Conservation (phyloP, 768 basidiomycete species). For the Tremella mesenterica region DNA sequence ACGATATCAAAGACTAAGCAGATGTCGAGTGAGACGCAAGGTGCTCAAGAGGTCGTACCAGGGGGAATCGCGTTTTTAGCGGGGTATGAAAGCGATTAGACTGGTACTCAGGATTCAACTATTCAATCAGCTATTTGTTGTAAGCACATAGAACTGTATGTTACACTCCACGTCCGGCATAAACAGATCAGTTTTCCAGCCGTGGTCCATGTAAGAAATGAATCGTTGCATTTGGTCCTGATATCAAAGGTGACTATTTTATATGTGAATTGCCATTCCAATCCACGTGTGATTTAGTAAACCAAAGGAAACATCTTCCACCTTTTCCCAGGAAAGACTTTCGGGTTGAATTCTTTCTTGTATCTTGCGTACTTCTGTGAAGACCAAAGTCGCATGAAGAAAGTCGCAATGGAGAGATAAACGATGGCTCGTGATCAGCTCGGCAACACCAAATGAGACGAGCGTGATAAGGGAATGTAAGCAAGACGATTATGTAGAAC, state of each 20-base stretch:
- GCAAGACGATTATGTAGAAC: background rate
- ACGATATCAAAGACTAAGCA: slow-evolving; percentile 21
- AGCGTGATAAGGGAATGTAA: background rate
- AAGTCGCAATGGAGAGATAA: slow-evolving; percentile 58
- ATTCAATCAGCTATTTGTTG: too few species aligned
- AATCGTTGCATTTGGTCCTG: too few species aligned
- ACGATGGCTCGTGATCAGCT: slow-evolving; percentile 44
- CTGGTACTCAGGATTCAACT: background rate
- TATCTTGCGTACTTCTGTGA: slow-evolving; percentile 80
- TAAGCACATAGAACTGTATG: too few species aligned
- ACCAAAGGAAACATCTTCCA: slow-evolving; percentile 36
- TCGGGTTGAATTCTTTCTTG: slow-evolving; percentile 85
- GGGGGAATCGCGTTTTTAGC: slow-evolving; percentile 21
- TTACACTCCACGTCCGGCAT: too few species aligned
- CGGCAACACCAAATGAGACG: background rate
- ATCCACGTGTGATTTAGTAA: slow-evolving; percentile 13
- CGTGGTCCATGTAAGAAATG: too few species aligned
- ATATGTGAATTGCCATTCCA: too few species aligned
- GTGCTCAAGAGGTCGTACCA: background rate
- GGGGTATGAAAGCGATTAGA: slow-evolving; percentile 37
- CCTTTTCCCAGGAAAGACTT: slow-evolving; percentile 56
- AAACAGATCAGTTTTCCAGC: too few species aligned
- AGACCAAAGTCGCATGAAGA: slow-evolving; percentile 79
- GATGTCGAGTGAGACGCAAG: background rate
- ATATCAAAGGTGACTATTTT: too few species aligned